These are phyloP conservation scores for Beauveria medogensis DNA, from an alignment of 2,329 filamentous ascomycete genomes.

Conservation along the genomic window DNA sequence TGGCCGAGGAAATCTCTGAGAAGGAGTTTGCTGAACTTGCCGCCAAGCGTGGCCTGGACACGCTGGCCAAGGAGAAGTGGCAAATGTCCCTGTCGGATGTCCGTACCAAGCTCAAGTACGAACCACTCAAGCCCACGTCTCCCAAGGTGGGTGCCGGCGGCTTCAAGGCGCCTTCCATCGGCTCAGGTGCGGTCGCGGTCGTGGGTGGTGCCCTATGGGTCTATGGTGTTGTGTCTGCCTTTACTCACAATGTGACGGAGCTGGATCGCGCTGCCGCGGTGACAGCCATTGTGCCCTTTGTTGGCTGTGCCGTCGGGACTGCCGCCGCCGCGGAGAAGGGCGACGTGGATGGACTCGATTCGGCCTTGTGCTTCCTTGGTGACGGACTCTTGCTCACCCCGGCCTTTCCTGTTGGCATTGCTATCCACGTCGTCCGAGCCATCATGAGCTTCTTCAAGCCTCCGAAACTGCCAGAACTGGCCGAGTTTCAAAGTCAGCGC, in stretches of 20 bases:
- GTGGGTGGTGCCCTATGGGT: background rate
- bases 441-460: background rate
- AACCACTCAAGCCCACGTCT: background rate
- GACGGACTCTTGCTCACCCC: conserved; percentile 1
- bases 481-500: background rate
- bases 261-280: background rate
- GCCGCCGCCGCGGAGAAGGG: background rate
- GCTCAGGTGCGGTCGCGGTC: background rate
- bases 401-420: background rate
- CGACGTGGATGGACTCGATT: background rate
- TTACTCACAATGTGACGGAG: background rate
- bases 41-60: background rate
- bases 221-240: background rate
- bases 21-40: background rate
- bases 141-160: background rate
- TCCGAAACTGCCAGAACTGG: background rate
- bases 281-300: conserved; percentile 1
- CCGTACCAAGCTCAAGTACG: background rate
- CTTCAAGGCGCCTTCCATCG: background rate
- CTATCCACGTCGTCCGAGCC: background rate
- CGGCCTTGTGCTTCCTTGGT: background rate
- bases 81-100: background rate
- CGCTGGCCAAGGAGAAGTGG: background rate
- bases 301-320: background rate
- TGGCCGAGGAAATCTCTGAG: background rate